A percentile compares a stretch with the other conserved stretches of the same genome.
These are phyloP conservation scores for Aureobasidium melanogenum DNA, from an alignment of 2,329 filamentous ascomycete species.

Conservation along the genomic window DNA sequence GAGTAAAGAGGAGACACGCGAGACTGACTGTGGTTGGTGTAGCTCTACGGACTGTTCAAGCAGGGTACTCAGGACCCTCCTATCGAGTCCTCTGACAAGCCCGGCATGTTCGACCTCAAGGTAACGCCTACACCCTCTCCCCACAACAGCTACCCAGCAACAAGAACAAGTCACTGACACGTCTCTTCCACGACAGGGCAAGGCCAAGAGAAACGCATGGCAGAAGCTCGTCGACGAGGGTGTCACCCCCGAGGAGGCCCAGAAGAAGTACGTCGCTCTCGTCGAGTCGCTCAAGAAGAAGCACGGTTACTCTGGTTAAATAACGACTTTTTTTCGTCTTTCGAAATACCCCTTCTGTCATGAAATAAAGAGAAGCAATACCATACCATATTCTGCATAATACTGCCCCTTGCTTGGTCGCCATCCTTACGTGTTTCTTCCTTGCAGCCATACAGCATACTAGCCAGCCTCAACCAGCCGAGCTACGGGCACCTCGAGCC, in stretches of 20 bases:
- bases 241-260: slow-evolving; percentile 55
- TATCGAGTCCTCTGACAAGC: slow-evolving; percentile 35
- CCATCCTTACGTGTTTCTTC: neutral
- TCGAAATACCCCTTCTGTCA: slow-evolving; percentile 2
- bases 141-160: neutral
- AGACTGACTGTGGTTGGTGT: neutral
- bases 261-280: slow-evolving; percentile 65
- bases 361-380: slow-evolving; percentile 9
- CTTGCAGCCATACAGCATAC: neutral
- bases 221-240: slow-evolving; percentile 58
- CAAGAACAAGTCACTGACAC: neutral
- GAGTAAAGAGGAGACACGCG: neutral
- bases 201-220: slow-evolving; percentile 75
- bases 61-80: slow-evolving; percentile 31
- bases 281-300: slow-evolving; percentile 63
- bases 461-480: neutral
- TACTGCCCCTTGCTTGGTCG: neutral
- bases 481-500: neutral
- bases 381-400: neutral
- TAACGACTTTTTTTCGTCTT: neutral
- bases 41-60: slow-evolving; percentile 47
- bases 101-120: slow-evolving; percentile 64
- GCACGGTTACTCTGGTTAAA: slow-evolving; percentile 54
- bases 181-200: slow-evolving; percentile 30
- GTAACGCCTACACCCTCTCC: slow-evolving; percentile 34